Evolutionary conservation across 23 red algal genomes (phyloP), one percentile per base, ranked within the genome.

Genomic region (Gracilaria domingensis): DNA sequence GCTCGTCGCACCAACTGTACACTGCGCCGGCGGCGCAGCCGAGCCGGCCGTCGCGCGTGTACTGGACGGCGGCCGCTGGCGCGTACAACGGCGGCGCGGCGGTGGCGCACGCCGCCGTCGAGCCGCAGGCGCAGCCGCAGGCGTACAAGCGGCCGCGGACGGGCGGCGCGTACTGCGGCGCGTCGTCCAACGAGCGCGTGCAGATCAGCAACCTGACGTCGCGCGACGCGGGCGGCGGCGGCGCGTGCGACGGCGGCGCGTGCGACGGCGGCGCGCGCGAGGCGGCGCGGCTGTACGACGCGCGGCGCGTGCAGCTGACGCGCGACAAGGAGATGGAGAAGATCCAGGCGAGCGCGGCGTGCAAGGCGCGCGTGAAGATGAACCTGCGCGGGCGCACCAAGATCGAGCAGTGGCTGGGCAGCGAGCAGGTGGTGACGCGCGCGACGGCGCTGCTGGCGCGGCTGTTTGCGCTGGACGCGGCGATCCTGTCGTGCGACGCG

Each of bases 311-410:
- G 26, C 40, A 38, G 28, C 20, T 57, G 65, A 75, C 67, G 30
- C 32, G 51, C 4, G 67, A 87, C 23, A 53, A 73, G 34, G 84
- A 87, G 67, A 26, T 87, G 49, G 48, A 55, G 25, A 35, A 53
- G 28, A 16, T 87, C 4, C 40, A 87, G 53, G 26, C 84, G 20
- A 56, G 26, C 13, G 84, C 84, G 45, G 67, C 30, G 45, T 33
- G 48, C 33, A 66, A 71, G 20, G 34, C 35, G 26, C 26, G 61
- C 16, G 84, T 87, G 84, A 87, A 87, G 45, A 87, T 87, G 84
- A 87, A 87, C 35, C 37, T 87, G 42, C 40, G 84, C 12, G 84
- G 84, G 29, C 64, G 66, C 16, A 70, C 65, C 0, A 87, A 87
- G 67, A 54, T 87, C 17, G 64, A 75, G 48, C 65, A 87, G 42